A percentile compares a stretch with the other conserved stretches of the same genome.
Conservation (phyloP, 306 rosid genomes). For the Mimosa pudica region DNA sequence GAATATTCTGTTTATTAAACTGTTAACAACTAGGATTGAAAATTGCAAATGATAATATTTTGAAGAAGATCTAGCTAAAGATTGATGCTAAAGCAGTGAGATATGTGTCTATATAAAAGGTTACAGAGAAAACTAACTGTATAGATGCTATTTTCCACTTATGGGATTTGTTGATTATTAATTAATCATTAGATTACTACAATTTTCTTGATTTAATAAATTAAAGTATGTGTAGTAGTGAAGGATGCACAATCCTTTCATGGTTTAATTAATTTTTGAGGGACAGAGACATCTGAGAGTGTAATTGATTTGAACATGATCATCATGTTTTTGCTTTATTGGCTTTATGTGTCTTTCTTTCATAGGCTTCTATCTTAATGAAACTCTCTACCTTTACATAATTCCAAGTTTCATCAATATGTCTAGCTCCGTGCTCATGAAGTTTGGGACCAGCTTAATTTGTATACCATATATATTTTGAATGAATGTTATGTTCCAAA, state of each 20-base stretch:
- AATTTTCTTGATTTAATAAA: background rate
- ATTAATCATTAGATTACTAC: background rate
- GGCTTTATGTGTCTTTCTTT: slow-evolving; percentile 38
- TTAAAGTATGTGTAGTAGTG: background rate
- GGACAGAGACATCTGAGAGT: slow-evolving; percentile 24
- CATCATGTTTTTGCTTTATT: slow-evolving; percentile 35
- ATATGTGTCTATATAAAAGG: background rate
- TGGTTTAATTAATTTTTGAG: slow-evolving; percentile 22
- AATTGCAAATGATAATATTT: background rate
- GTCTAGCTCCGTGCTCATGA: slow-evolving; percentile 3
- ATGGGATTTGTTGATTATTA: background rate
- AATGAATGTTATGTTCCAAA: background rate
- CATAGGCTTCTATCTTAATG: slow-evolving; percentile 12
- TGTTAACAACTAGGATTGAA: background rate
- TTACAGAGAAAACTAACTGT: slow-evolving; percentile 2
- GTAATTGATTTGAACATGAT: slow-evolving; percentile 33
- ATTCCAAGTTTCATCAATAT: slow-evolving; percentile 22
- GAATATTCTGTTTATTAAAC: background rate
- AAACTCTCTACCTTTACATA: slow-evolving; percentile 24
- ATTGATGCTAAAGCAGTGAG: background rate
- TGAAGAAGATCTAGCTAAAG: background rate
- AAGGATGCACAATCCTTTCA: background rate
- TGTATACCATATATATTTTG: background rate
- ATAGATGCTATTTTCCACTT: background rate
- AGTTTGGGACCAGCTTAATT: background rate